These are phyloP conservation scores for Exophiala oligosperma DNA, from an alignment of 2,329 filamentous ascomycete species.

Conservation along the genomic window DNA sequence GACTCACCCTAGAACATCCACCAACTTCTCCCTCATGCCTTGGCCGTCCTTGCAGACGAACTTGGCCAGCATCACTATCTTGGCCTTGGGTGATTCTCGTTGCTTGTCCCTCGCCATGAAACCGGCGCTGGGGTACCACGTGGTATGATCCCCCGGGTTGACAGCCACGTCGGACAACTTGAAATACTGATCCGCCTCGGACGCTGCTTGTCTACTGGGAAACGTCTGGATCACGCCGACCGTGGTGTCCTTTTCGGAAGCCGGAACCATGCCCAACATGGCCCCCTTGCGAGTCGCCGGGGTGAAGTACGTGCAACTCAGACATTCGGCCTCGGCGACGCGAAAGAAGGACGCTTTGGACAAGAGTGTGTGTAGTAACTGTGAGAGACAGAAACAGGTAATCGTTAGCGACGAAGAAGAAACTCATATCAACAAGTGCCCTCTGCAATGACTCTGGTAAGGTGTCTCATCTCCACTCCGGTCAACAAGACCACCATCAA, in stretches of 20 bases:
- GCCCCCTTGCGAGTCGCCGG: slow-evolving; percentile 94
- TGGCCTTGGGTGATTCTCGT: slow-evolving; percentile 14
- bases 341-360: slow-evolving; percentile 1
- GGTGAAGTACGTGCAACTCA: slow-evolving; percentile 70
- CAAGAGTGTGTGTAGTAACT: background rate
- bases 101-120: slow-evolving; percentile 25
- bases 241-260: slow-evolving; percentile 4
- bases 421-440: too few species aligned
- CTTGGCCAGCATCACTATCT: slow-evolving; percentile 27
- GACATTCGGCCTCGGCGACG: background rate
- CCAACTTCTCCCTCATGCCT: slow-evolving; percentile 18
- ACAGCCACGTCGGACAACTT: slow-evolving; percentile 13
- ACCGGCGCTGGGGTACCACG: slow-evolving; percentile 24
- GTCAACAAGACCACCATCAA: too few species aligned
- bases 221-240: slow-evolving; percentile 21
- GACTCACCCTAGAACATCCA: slow-evolving; percentile 23
- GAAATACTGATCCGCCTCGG: slow-evolving; percentile 13
- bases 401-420: background rate
- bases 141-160: slow-evolving; percentile 11
- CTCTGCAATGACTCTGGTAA: too few species aligned
- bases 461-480: too few species aligned
- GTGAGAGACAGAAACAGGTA: background rate
- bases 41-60: slow-evolving; percentile 25
- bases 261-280: slow-evolving; percentile 86
- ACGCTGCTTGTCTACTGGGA: slow-evolving; percentile 1